Evolutionary conservation across 2,329 filamentous ascomycete species (phyloP).

Genomic region (Pseudogymnoascus verrucosus): DNA sequence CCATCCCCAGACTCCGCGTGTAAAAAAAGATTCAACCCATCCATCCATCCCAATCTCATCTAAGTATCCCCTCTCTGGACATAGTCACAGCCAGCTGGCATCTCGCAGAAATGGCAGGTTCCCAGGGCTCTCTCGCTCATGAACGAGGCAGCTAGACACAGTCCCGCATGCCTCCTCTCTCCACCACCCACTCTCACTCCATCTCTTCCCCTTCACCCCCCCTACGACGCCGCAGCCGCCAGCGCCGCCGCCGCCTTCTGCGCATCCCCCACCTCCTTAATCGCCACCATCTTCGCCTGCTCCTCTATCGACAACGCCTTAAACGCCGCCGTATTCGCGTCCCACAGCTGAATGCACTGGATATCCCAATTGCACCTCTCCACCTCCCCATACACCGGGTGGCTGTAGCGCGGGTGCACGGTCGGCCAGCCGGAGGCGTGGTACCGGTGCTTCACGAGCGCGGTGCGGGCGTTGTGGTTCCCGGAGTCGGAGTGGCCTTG

Average conservation of each 20-base stretch:
- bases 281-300: constrained; percentile 37
- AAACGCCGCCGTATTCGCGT: constrained; percentile 54
- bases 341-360: constrained; percentile 58
- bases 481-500: constrained; percentile 67
- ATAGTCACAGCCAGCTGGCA: neutral
- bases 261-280: constrained; percentile 12
- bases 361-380: constrained; percentile 63
- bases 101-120: neutral
- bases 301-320: constrained; percentile 50
- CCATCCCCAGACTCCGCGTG: neutral
- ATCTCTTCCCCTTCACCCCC: neutral
- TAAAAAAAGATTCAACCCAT: neutral
- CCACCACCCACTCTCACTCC: neutral
- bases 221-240: neutral
- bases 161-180: neutral
- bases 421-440: constrained; percentile 67
- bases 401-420: constrained; percentile 56
- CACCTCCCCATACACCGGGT: constrained; percentile 62
- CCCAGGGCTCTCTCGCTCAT: neutral
- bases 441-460: constrained; percentile 66
- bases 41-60: neutral
- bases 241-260: neutral
- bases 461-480: constrained; percentile 57
- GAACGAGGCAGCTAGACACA: neutral
- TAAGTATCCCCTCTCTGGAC: neutral